Evolutionary conservation across 495 filamentous ascomycete genomes (phyloP).

Genomic region (Talaromyces liani): DNA sequence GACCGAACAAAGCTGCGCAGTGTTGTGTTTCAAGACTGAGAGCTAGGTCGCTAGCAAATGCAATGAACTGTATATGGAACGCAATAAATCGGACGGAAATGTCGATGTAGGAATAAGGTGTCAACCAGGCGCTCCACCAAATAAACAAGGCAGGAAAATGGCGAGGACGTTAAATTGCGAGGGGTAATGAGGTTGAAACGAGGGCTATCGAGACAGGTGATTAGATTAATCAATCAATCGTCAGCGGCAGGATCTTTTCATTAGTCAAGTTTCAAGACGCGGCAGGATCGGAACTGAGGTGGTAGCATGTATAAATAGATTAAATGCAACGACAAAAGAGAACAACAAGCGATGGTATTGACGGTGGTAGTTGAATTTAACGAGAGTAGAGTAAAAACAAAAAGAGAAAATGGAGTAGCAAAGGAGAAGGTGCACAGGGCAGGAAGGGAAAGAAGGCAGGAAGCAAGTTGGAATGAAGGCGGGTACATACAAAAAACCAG

Average conservation of each 20-base stretch:
- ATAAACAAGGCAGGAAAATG: not conserved
- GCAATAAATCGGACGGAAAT: not conserved
- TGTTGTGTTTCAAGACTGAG: not conserved
- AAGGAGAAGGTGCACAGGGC: not conserved
- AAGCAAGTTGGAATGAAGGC: not conserved
- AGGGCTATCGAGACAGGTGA: not conserved
- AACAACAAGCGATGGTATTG: not conserved
- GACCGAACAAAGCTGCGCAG: not conserved
- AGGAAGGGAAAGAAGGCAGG: not conserved
- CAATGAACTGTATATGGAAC: not conserved
- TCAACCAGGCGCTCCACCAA: not conserved
- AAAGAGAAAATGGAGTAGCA: not conserved
- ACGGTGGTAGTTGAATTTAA: not conserved
- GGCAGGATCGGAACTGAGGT: slow-evolving; percentile 3
- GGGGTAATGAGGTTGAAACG: not conserved
- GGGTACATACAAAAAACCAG: not conserved
- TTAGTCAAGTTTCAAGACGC: slow-evolving; percentile 7
- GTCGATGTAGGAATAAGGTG: not conserved
- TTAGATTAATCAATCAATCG: not conserved
- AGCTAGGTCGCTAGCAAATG: not conserved
- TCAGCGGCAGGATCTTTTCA: slow-evolving; percentile 1
- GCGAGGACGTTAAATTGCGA: not conserved
- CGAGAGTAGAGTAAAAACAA: not conserved
- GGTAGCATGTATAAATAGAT: not conserved
- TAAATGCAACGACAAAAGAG: not conserved